A percentile compares a stretch with the other conserved stretches of the same genome.
Conservation (phyloP, 2,329 filamentous ascomycete species). For the Salinomyces thailandicus region DNA sequence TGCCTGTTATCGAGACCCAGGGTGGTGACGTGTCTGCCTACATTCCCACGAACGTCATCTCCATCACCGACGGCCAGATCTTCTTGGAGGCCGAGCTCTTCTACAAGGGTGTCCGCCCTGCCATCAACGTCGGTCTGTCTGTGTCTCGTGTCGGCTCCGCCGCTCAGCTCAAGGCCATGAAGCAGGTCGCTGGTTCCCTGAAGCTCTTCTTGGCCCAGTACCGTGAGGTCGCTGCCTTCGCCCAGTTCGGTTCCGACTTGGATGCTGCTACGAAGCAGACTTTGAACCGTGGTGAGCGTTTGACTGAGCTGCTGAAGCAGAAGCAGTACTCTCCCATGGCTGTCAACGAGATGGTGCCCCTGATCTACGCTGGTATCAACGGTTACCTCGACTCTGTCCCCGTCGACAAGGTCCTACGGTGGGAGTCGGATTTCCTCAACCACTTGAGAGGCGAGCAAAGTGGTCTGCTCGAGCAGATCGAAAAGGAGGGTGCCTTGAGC, state of each 20-base stretch:
- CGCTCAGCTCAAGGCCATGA: slow-evolving; percentile 99
- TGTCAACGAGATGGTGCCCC: slow-evolving; percentile 98
- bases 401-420: slow-evolving; percentile 80
- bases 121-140: slow-evolving; percentile 99
- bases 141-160: slow-evolving; percentile 99
- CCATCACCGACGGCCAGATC: slow-evolving; percentile 98
- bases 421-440: slow-evolving; percentile 88
- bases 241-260: slow-evolving; percentile 99
- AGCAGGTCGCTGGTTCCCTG: slow-evolving; percentile 98
- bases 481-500: slow-evolving; percentile 91
- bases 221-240: slow-evolving; percentile 99
- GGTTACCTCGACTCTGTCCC: slow-evolving; percentile 83
- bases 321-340: slow-evolving; percentile 99
- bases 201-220: slow-evolving; percentile 99
- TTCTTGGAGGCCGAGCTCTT: slow-evolving; percentile 99
- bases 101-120: slow-evolving; percentile 99
- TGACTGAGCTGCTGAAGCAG: slow-evolving; percentile 98
- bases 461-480: slow-evolving; percentile 73
- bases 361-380: slow-evolving; percentile 99
- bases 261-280: slow-evolving; percentile 99
- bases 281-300: slow-evolving; percentile 93
- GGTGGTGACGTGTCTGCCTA: slow-evolving; percentile 99
- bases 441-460: slow-evolving; percentile 87
- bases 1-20: slow-evolving; percentile 98
- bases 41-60: slow-evolving; percentile 99